Conservation (phyloP, 2,329 filamentous ascomycete species). For the Hypoxylon rubiginosum region DNA sequence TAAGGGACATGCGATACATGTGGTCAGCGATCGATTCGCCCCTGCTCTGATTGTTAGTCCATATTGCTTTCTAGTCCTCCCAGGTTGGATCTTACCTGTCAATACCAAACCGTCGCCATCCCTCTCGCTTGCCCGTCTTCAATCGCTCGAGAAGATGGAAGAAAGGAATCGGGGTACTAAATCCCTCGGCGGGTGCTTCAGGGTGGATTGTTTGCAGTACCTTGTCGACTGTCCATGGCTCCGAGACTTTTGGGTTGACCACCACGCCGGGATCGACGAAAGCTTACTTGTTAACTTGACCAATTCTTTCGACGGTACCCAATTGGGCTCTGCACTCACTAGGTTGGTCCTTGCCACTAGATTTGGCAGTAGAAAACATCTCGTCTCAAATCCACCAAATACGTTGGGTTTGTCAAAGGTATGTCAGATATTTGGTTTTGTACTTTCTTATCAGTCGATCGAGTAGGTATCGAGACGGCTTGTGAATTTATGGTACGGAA, state of each 20-base stretch:
- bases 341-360: constrained; percentile 17
- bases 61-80: not conserved
- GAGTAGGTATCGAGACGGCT: not conserved
- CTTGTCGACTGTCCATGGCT: constrained; percentile 68
- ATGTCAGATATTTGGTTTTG: not conserved
- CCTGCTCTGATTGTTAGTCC: constrained; percentile 53
- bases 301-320: not conserved
- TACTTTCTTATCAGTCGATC: not conserved
- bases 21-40: constrained; percentile 97
- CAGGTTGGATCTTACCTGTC: constrained; percentile 56
- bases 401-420: not conserved
- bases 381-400: not conserved
- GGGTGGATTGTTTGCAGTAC: constrained; percentile 75
- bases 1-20: constrained; percentile 99
- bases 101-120: constrained; percentile 92
- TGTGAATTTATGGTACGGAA: constrained; percentile 2
- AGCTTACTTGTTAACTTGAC: constrained; percentile 18
- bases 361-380: constrained; percentile 24
- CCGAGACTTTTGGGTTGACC: constrained; percentile 57
- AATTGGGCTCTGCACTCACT: constrained; percentile 23
- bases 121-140: constrained; percentile 96
- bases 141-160: constrained; percentile 94
- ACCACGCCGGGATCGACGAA: constrained; percentile 54
- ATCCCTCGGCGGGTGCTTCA: constrained; percentile 69
- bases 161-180: constrained; percentile 85